Evolutionary conservation across 352 stramenopile species (phyloP).

Genomic region (Plasmopara halstedii): DNA sequence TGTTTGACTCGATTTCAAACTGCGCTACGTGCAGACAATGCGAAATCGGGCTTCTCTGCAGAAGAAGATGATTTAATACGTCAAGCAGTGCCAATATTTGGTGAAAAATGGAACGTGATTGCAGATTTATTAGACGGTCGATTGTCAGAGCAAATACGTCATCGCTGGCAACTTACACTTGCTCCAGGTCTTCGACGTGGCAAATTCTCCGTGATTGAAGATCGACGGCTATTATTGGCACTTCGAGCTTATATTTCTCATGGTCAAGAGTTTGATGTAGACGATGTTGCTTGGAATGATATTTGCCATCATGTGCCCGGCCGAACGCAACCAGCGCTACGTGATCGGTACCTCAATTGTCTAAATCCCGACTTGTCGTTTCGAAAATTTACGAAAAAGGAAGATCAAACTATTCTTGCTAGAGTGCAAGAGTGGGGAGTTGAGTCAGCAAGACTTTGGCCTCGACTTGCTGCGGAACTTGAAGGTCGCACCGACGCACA

Average conservation of each 20-base stretch:
- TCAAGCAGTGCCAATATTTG: constrained; percentile 51
- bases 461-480: constrained; percentile 33
- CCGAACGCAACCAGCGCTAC: constrained; percentile 39
- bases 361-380: constrained; percentile 62
- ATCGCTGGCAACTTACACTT: constrained; percentile 65
- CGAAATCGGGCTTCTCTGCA: constrained; percentile 35
- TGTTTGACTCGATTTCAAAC: constrained; percentile 54
- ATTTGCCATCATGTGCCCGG: constrained; percentile 56
- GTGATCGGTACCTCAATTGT: constrained; percentile 61
- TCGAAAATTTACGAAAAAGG: constrained; percentile 40
- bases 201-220: constrained; percentile 69
- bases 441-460: constrained; percentile 30
- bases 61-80: constrained; percentile 48
- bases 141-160: constrained; percentile 64
- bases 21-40: constrained; percentile 33
- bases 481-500: constrained; percentile 46
- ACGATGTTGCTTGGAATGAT: constrained; percentile 49
- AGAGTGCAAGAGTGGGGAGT: constrained; percentile 33
- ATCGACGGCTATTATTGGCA: constrained; percentile 54
- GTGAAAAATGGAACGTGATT: constrained; percentile 76
- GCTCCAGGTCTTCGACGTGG: constrained; percentile 52
- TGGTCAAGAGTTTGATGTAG: constrained; percentile 34
- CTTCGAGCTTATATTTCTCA: constrained; percentile 45
- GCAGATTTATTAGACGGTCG: constrained; percentile 67
- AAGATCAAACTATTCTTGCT: constrained; percentile 37